A percentile compares a stretch with the other conserved stretches of the same genome.
These are phyloP conservation scores for Capronia americana DNA, from an alignment of 2,329 filamentous ascomycete species.

Conservation along the genomic window DNA sequence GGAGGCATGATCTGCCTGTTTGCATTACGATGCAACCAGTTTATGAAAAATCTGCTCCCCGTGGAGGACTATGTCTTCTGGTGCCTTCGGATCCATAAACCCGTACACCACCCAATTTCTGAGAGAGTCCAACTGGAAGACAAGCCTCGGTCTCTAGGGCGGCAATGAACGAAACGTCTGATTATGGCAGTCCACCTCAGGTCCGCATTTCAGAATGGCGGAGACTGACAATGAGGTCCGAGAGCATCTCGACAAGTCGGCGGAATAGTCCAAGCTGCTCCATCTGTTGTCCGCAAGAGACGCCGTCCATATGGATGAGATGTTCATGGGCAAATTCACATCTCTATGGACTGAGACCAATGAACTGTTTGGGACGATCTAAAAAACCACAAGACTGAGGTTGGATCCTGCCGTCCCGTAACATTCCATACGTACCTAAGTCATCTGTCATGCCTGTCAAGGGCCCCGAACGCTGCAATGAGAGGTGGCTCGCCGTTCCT, in stretches of 20 bases:
- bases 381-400: neutral
- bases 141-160: neutral
- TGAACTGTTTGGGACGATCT: neutral
- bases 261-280: no score
- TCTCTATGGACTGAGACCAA: neutral
- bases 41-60: constrained; percentile 67
- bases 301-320: neutral
- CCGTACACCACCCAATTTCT: constrained; percentile 40
- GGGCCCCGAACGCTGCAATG: neutral
- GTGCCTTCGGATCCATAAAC: constrained; percentile 70
- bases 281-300: neutral
- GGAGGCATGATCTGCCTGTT: constrained; percentile 68
- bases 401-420: neutral
- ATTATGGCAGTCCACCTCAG: no score
- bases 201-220: no score
- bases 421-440: neutral
- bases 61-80: constrained; percentile 72
- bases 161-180: neutral
- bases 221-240: no score
- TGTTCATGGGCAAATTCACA: neutral
- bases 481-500: neutral
- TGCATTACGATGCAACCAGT: constrained; percentile 63
- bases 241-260: no score
- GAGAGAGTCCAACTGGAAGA: constrained; percentile 4
- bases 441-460: neutral